Conservation (phyloP, 169 alveolate species). For the Sarcocystis neurona region DNA sequence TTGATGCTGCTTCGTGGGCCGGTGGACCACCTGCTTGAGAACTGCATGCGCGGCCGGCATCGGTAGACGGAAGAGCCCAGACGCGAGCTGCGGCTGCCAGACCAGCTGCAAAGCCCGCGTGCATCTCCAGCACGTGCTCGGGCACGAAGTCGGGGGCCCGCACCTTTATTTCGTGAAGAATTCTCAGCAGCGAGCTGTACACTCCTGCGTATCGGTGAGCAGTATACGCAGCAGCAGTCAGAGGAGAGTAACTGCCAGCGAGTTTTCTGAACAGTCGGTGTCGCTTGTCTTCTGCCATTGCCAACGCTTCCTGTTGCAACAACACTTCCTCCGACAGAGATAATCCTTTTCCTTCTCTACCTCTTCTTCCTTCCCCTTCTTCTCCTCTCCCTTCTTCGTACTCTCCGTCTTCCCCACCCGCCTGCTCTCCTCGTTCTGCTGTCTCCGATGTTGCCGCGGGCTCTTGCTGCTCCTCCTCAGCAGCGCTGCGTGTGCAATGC, state of each 20-base stretch:
- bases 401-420: not conserved
- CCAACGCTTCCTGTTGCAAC: conserved; percentile 62
- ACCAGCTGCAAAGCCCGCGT: conserved; percentile 65
- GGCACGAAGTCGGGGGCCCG: conserved; percentile 67
- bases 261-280: conserved; percentile 25
- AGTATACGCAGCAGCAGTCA: conserved; percentile 77
- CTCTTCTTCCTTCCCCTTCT: not conserved
- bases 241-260: conserved; percentile 69
- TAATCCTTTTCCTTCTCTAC: conserved; percentile 41
- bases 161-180: conserved; percentile 72
- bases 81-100: conserved; percentile 18
- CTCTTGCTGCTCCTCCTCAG: conserved; percentile 13
- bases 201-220: conserved; percentile 82
- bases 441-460: not conserved
- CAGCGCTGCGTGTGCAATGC: conserved; percentile 58
- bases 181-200: conserved; percentile 77
- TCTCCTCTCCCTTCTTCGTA: not conserved
- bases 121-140: conserved; percentile 32
- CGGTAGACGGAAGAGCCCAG: too few species aligned
- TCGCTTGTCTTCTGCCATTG: conserved; percentile 59
- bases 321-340: conserved; percentile 5
- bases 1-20: not conserved
- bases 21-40: too few species aligned
- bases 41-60: too few species aligned
- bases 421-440: not conserved